These are phyloP conservation scores for Phytophthora fragariaefolia DNA, from an alignment of 352 stramenopile genomes.

Conservation along the genomic window DNA sequence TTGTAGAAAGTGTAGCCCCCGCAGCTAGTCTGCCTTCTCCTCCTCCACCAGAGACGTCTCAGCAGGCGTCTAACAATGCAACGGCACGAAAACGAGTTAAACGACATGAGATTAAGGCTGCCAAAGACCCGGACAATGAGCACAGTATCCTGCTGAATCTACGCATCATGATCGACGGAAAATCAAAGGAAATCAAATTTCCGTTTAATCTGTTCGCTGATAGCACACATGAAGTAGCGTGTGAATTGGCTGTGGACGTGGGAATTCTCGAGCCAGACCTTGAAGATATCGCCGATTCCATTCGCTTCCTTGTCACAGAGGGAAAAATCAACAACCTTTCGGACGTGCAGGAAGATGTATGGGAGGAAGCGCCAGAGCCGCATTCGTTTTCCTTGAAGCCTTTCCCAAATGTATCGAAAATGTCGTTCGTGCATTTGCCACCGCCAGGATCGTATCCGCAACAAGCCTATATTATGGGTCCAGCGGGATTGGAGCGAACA, in stretches of 20 bases:
- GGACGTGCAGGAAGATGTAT: slow-evolving; percentile 79
- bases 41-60: slow-evolving; percentile 6
- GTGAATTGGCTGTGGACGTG: slow-evolving; percentile 94
- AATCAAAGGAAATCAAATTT: slow-evolving; percentile 97
- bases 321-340: slow-evolving; percentile 88
- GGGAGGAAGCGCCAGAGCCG: slow-evolving; percentile 87
- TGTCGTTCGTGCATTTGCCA: slow-evolving; percentile 64
- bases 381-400: slow-evolving; percentile 82
- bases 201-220: slow-evolving; percentile 96
- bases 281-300: slow-evolving; percentile 95
- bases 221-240: slow-evolving; percentile 94
- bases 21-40: slow-evolving; percentile 18
- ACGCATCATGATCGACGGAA: slow-evolving; percentile 89
- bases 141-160: slow-evolving; percentile 91
- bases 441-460: slow-evolving; percentile 32
- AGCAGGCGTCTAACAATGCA: slow-evolving; percentile 6
- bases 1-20: slow-evolving; percentile 14
- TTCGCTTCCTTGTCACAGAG: slow-evolving; percentile 87
- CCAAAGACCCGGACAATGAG: slow-evolving; percentile 80
- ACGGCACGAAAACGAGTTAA: slow-evolving; percentile 61
- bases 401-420: slow-evolving; percentile 83
- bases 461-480: slow-evolving; percentile 36
- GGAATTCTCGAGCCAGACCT: slow-evolving; percentile 93
- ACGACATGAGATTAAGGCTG: slow-evolving; percentile 85
- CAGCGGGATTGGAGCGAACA: slow-evolving; percentile 28